Percentiles rank a stretch among this genome's conserved stretches.
Conservation (phyloP, 2,329 filamentous ascomycete genomes). For the Ambrosiella cleistominuta region DNA sequence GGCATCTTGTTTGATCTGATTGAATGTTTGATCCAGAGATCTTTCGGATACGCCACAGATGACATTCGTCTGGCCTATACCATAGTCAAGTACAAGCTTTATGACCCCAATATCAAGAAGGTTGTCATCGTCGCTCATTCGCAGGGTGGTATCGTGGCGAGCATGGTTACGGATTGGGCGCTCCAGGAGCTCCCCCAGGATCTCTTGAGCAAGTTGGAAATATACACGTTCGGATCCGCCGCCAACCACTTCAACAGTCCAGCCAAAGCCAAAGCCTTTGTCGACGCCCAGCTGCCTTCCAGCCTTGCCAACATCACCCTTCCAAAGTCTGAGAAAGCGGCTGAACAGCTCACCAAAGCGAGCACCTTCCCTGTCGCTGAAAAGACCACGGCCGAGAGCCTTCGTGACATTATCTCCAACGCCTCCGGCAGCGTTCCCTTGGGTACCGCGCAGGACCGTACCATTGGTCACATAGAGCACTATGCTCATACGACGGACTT, state of each 20-base stretch:
- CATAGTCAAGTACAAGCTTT: slow-evolving; percentile 44
- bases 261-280: not conserved
- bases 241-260: slow-evolving; percentile 75
- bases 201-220: slow-evolving; percentile 49
- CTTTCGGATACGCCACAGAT: slow-evolving; percentile 51
- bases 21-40: slow-evolving; percentile 61
- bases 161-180: slow-evolving; percentile 59
- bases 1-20: slow-evolving; percentile 62
- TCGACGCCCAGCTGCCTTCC: slow-evolving; percentile 1
- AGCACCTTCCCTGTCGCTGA: slow-evolving; percentile 15
- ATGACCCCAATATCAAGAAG: slow-evolving; percentile 44
- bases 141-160: slow-evolving; percentile 59
- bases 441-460: slow-evolving; percentile 20
- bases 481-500: slow-evolving; percentile 61
- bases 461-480: slow-evolving; percentile 60
- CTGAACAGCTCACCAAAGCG: slow-evolving; percentile 14
- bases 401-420: slow-evolving; percentile 21
- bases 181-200: slow-evolving; percentile 52
- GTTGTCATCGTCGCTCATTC: slow-evolving; percentile 60
- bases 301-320: not conserved
- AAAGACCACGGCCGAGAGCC: slow-evolving; percentile 17
- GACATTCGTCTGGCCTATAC: slow-evolving; percentile 48
- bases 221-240: slow-evolving; percentile 63
- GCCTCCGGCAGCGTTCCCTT: slow-evolving; percentile 13
- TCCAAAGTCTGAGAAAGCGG: not conserved